phyloP scores from a whole-genome alignment of 352 stramenopile genomes.

The Pythium brassicae region DNA sequence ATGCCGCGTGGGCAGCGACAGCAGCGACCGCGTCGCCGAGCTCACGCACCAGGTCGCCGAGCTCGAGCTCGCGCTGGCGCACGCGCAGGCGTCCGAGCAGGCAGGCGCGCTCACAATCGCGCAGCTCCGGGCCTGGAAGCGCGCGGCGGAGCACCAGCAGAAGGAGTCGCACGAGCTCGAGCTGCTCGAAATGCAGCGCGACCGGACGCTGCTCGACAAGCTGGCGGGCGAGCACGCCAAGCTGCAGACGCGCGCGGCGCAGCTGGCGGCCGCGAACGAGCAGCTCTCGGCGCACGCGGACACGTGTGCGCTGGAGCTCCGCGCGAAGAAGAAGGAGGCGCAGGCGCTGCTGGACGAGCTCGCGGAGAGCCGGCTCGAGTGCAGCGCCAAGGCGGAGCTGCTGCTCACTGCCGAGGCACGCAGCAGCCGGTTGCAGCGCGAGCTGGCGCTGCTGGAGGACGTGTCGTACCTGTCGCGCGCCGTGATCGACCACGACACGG shows the following conservation, averaged over 20 bases:
- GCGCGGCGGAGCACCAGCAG: slow-evolving; percentile 31
- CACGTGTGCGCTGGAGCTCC: slow-evolving; percentile 13
- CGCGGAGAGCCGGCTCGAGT: slow-evolving; percentile 32
- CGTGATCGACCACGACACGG: slow-evolving; percentile 57
- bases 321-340: slow-evolving; percentile 28
- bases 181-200: slow-evolving; percentile 29
- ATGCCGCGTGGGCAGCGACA: slow-evolving; percentile 19
- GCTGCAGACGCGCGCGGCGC: slow-evolving; percentile 22
- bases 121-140: slow-evolving; percentile 46
- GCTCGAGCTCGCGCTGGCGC: slow-evolving; percentile 30
- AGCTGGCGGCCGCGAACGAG: slow-evolving; percentile 26
- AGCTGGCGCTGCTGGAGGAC: slow-evolving; percentile 71
- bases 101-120: slow-evolving; percentile 37
- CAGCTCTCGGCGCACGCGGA: slow-evolving; percentile 3
- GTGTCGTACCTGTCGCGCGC: slow-evolving; percentile 71
- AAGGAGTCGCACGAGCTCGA: slow-evolving; percentile 36
- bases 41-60: slow-evolving; percentile 26
- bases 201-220: slow-evolving; percentile 34
- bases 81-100: slow-evolving; percentile 26
- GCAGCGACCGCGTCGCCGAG: slow-evolving; percentile 21
- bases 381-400: slow-evolving; percentile 46
- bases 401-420: slow-evolving; percentile 61
- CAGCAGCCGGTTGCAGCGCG: slow-evolving; percentile 65
- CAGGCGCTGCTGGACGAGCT: slow-evolving; percentile 34
- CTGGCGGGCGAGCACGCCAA: slow-evolving; percentile 35